phyloP scores from a whole-genome alignment of 805 yeast genomes.

The Kuraishia hungarica region DNA sequence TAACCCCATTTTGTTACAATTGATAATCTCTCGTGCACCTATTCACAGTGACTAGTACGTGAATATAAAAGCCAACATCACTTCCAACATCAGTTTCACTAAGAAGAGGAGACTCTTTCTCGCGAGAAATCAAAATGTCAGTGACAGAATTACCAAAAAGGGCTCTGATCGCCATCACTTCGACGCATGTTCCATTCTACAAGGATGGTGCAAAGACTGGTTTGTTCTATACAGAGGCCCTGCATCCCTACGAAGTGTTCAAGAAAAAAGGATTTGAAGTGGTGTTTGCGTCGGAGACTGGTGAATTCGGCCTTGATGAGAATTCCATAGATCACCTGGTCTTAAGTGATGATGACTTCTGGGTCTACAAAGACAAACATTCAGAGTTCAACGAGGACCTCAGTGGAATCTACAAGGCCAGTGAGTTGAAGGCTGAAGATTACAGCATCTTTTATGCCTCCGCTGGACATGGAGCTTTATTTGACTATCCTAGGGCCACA shows the following conservation, averaged over 20 bases:
- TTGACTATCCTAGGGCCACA: conserved; percentile 47
- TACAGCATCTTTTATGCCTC: conserved; percentile 51
- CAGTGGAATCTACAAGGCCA: conserved; percentile 33
- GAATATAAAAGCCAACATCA: too few species aligned
- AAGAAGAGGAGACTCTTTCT: too few species aligned
- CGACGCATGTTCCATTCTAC: conserved; percentile 38
- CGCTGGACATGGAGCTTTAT: conserved; percentile 58
- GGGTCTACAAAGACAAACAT: conserved; percentile 22
- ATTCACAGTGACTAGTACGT: too few species aligned
- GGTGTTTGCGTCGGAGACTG: conserved; percentile 50
- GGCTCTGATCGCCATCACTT: conserved; percentile 35
- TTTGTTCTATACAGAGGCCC: conserved; percentile 46
- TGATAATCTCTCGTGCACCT: too few species aligned
- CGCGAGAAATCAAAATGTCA: not conserved
- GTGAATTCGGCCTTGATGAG: conserved; percentile 48
- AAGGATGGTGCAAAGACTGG: conserved; percentile 56
- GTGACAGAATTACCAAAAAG: conserved; percentile 11
- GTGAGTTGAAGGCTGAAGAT: conserved; percentile 38
- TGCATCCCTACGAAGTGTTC: conserved; percentile 48
- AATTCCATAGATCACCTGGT: conserved; percentile 37
- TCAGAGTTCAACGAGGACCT: conserved; percentile 32
- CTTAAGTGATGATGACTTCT: conserved; percentile 35
- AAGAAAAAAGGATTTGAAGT: conserved; percentile 41
- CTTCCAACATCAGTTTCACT: too few species aligned
- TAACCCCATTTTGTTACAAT: too few species aligned